Evolutionary conservation across 441 rosid genomes (phyloP), one percentile per base, ranked within the genome.

Genomic region (Breynia disticha): DNA sequence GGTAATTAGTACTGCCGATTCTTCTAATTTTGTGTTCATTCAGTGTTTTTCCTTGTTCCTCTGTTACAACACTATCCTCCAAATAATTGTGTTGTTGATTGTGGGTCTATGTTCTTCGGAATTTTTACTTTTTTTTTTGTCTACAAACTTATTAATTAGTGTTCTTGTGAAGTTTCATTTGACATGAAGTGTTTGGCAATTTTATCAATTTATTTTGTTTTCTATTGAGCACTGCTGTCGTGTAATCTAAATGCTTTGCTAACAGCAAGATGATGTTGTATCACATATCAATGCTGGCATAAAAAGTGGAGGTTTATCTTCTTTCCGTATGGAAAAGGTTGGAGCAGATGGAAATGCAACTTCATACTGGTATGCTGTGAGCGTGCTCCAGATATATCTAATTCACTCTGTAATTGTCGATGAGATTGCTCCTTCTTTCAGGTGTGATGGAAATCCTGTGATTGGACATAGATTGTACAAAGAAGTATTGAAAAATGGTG

Each of bases 381-480:
- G 61, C 53, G n/a, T 64, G 48, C 35, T 28, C 35, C 35, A 28
- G 32, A 54, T 50, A 47, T 21, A 52, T 59, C 21, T 50, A 16
- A 46, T 39, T 43, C 59, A 13, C 38, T 51, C 57, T 75, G 66
- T 49, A 32, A 19, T 8, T 49, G 46, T 45, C 66, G 61, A 67
- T 57, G 16, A 19, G 61, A 50, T 54, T 21, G 21, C 35, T 19
- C 49, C 21, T 71, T 18, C 11, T 52, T n/a, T 11, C 50, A 90
- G 95, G 91, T 81, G 65, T 46, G 97, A 90, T 60, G 96, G 87
- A 52, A 71, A 68, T 74, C 60, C 78, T 52, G 63, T 64, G 49
- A 70, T 73, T 22, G 96, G 95, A 37, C 76, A 87, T 64, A 81
- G 96, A 73, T 58, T 90, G 68, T 84, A 87, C 66, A 79, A 54